Conservation (phyloP, 139 green algal species). For the Chlamydomonas incerta region DNA sequence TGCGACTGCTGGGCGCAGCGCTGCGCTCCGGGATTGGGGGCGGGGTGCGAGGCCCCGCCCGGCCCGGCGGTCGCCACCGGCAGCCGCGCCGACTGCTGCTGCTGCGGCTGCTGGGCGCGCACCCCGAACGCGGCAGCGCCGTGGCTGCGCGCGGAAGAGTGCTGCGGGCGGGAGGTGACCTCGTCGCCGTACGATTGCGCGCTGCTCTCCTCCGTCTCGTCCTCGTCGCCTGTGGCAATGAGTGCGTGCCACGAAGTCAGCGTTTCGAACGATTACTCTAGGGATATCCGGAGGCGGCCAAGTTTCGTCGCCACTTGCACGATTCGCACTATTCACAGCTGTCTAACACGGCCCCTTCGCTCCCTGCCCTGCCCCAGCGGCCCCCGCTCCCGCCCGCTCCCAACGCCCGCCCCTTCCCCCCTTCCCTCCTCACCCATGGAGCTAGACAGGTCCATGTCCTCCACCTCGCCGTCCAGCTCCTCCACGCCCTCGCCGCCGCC, state of each 20-base stretch:
- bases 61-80: background rate
- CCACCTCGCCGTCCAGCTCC: slow-evolving; percentile 30
- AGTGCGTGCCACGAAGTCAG: too few relatives aligned
- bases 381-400: too few relatives aligned
- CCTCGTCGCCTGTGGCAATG: slow-evolving; percentile 1
- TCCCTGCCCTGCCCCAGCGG: background rate
- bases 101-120: too few relatives aligned
- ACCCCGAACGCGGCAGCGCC: too few relatives aligned
- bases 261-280: too few relatives aligned
- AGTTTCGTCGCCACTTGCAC: too few relatives aligned
- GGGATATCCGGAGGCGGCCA: too few relatives aligned
- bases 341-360: too few relatives aligned
- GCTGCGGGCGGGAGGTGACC: slow-evolving; percentile 26
- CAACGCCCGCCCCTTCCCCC: background rate
- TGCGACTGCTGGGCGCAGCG: background rate
- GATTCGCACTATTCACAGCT: too few relatives aligned
- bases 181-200: background rate
- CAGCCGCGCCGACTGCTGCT: too few relatives aligned
- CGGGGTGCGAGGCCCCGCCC: background rate
- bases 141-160: too few relatives aligned
- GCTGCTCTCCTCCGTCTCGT: background rate
- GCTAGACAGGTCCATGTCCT: slow-evolving; percentile 41
- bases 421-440: background rate
- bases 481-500: background rate
- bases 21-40: background rate